Base-by-base conservation (phyloP, 2,329 filamentous ascomycete genomes). In the Xylariaceae sp. region DNA sequence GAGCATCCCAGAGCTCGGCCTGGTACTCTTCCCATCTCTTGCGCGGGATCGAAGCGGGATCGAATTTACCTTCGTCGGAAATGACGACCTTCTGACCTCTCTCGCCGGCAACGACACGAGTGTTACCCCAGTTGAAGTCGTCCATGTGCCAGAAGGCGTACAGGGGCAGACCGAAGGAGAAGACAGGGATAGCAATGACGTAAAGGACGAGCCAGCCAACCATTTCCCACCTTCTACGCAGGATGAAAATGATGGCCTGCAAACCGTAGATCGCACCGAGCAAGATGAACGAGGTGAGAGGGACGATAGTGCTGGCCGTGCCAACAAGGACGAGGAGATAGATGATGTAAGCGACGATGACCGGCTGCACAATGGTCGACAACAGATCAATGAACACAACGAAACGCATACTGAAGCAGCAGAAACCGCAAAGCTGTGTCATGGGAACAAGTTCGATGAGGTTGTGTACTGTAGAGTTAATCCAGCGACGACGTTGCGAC, bases 11-110 rank as follows among this genome's bases (percentile, higher is more conserved):
- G 50, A 99, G 86, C 80, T 97, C 94, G 64, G 89, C 89, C 75
- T 99, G 94, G 74, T 97, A 99, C 70, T 99, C 94, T 74, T 99
- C 94, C 94, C 94, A 99, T 81, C 90, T 94, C 87, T 97, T 99
- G 77, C 90, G 90, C 17, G 94, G 94, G 66, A 99, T 97, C 44
- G 87, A 90, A 51, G 83, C 81, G 11, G 94, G 93, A 72, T 99
- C 94, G 72, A 97, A 99, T 75, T 96, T 97, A 79, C 94, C 94
- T 77, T 99, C 94, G 73, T 99, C 94, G 1, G 92, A 90, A 66
- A 99, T 88, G 67, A 99, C 85, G 63, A 97, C 80, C 80, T 97
- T 93, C 73, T 91, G 88, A 65, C 94, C 94, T 74, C 88, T 88
- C 73, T 99, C 94, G 73, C 94, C 94, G 6, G 90, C 94, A 65